Base-by-base conservation (phyloP, 83 land plant genomes). In the Isoetes engelmannii region DNA sequence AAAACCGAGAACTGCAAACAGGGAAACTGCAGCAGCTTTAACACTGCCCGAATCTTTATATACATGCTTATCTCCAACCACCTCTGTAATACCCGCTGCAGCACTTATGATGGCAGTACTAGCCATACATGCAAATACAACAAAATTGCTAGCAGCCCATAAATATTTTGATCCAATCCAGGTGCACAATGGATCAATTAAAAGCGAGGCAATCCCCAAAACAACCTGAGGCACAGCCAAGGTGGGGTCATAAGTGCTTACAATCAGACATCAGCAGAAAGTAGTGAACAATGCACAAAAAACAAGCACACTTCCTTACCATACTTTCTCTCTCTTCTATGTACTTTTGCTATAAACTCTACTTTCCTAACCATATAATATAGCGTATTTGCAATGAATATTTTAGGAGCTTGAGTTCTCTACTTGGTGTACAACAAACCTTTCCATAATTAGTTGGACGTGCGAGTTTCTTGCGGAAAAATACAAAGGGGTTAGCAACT, bases 61-160 rank as follows among this genome's bases (percentile, higher is more conserved):
- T 15, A 72, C 69, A 72, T 86, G 78, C 75, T 82, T 65, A 54
- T 74, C 71, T 47, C 87, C 85, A 48, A 61, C 48, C 21, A 80
- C 75, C 47, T 72, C 67, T 48, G 72, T 72, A 6, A 67, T 69
- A 6, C 81, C 48, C 6, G 92, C 86, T 44, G 75, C 45, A 60
- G 84, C 56, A 68, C 90, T 94, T 65, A 90, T 83, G 44, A 94
- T 57, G n/a, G 89, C 84, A 21, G 93, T 94, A 69, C 77, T 75
- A 8, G 81, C 87, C 99, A 94, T 94, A 60, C 94, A 89, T 63
- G 77, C 60, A 79, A 90, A 94, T 7, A 94, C 84, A 67, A 82
- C 77, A 72, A 88, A 94, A 69, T 94, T 90, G 82, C 99, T 92
- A 42, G 79, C 57, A 12, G 93, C 99, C 99, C 99, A 94, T 3